phyloP scores from a whole-genome alignment of 768 basidiomycete genomes.

The Gautieria morchelliformis region DNA sequence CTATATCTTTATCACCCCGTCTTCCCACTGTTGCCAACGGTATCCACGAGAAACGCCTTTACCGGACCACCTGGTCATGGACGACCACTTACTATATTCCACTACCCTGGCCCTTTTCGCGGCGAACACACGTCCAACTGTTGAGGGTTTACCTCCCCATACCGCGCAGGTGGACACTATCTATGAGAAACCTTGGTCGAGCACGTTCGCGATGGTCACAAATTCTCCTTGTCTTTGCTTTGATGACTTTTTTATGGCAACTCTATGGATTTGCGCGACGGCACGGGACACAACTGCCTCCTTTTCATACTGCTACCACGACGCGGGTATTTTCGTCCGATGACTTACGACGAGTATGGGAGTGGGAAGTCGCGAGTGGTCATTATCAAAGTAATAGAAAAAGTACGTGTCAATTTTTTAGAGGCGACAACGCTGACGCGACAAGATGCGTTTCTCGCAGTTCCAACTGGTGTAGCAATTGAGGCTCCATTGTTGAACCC shows the following conservation, averaged over 20 bases:
- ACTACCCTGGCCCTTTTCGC: constrained; percentile 8
- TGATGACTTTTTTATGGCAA: constrained; percentile 46
- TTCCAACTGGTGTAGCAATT: constrained; percentile 61
- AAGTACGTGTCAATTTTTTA: constrained; percentile 39
- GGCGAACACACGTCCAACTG: not conserved
- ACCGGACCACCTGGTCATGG: constrained; percentile 27
- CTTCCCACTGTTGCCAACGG: constrained; percentile 12
- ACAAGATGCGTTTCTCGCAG: constrained; percentile 25
- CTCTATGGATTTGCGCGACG: constrained; percentile 39
- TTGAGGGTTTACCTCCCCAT: constrained; percentile 39
- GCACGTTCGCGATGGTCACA: constrained; percentile 44
- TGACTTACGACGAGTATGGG: constrained; percentile 86
- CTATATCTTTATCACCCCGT: constrained; percentile 10
- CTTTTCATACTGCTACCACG: constrained; percentile 48
- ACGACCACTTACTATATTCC: constrained; percentile 45
- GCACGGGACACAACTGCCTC: constrained; percentile 53
- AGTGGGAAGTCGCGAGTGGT: constrained; percentile 90
- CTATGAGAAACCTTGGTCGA: constrained; percentile 49
- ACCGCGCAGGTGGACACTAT: constrained; percentile 48
- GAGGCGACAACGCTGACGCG: not conserved
- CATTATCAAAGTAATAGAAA: constrained; percentile 81
- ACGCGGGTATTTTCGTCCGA: constrained; percentile 69
- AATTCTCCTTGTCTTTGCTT: constrained; percentile 35
- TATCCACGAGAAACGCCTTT: constrained; percentile 13
- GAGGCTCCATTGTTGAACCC: constrained; percentile 55